Conservation (phyloP, 345 rosid species). For the Populus pruinosa region DNA sequence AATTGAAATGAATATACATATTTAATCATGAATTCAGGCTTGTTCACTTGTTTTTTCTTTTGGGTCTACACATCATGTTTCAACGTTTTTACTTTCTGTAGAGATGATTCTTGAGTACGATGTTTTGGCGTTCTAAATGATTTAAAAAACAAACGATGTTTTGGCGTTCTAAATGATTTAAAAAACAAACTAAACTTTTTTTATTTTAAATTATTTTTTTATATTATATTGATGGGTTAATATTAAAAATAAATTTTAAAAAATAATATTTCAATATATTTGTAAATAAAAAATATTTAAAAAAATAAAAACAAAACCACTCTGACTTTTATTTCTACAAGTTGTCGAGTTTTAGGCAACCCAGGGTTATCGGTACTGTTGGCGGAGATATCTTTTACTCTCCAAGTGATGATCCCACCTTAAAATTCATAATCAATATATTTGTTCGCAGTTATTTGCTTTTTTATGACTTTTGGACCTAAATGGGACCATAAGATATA, state of each 20-base stretch:
- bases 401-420: constrained; percentile 17
- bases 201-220: too few relatives aligned
- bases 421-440: background rate
- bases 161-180: too few relatives aligned
- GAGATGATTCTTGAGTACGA: constrained; percentile 10
- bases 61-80: constrained; percentile 16
- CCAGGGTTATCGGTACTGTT: constrained; percentile 23
- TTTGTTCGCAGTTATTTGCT: constrained; percentile 8
- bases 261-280: too few relatives aligned
- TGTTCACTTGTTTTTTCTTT: constrained; percentile 1
- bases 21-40: background rate
- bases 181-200: too few relatives aligned
- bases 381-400: constrained; percentile 16
- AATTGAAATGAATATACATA: constrained; percentile 8
- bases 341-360: constrained; percentile 30
- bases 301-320: background rate
- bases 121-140: too few relatives aligned
- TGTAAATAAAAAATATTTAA: too few relatives aligned
- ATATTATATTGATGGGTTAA: too few relatives aligned
- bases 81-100: constrained; percentile 4
- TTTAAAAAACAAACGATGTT: too few relatives aligned
- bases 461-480: constrained; percentile 14
- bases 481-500: constrained; percentile 16
- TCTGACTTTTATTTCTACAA: constrained; percentile 15
- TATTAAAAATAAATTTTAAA: too few relatives aligned